These are phyloP conservation scores for Leavenworthia alabamica DNA, from an alignment of 345 rosid genomes.

Conservation along the genomic window DNA sequence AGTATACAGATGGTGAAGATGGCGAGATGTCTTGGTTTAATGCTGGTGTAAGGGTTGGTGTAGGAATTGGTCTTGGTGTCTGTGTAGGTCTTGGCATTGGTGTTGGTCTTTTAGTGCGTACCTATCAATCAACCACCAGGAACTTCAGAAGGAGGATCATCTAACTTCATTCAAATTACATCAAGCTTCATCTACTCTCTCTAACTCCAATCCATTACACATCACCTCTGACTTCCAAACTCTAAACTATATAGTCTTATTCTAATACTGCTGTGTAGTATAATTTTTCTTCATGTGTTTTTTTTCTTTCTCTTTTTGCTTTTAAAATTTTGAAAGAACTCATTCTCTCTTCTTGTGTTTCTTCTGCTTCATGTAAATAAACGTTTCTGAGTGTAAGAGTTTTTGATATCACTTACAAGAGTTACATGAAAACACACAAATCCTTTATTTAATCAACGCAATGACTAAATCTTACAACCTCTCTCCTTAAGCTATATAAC, in stretches of 20 bases:
- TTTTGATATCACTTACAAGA: not conserved
- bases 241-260: constrained; percentile 36
- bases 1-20: constrained; percentile 62
- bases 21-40: constrained; percentile 96
- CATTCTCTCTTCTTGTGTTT: constrained; percentile 8
- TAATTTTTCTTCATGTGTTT: not conserved
- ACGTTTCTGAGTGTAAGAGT: constrained; percentile 2
- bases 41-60: constrained; percentile 94
- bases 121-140: constrained; percentile 71
- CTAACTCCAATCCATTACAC: constrained; percentile 30
- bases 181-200: not conserved
- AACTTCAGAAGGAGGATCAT: constrained; percentile 63
- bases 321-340: constrained; percentile 21
- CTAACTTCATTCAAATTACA: constrained; percentile 12
- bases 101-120: constrained; percentile 76
- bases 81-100: constrained; percentile 88
- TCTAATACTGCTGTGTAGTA: constrained; percentile 24
- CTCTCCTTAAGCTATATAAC: not conserved
- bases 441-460: not conserved
- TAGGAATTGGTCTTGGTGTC: constrained; percentile 92
- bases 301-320: not conserved
- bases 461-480: not conserved
- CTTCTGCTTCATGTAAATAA: constrained; percentile 11
- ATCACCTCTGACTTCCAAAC: constrained; percentile 30
- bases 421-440: not conserved